Evolutionary conservation across 352 stramenopile species (phyloP).

Genomic region (Pythium volutum): DNA sequence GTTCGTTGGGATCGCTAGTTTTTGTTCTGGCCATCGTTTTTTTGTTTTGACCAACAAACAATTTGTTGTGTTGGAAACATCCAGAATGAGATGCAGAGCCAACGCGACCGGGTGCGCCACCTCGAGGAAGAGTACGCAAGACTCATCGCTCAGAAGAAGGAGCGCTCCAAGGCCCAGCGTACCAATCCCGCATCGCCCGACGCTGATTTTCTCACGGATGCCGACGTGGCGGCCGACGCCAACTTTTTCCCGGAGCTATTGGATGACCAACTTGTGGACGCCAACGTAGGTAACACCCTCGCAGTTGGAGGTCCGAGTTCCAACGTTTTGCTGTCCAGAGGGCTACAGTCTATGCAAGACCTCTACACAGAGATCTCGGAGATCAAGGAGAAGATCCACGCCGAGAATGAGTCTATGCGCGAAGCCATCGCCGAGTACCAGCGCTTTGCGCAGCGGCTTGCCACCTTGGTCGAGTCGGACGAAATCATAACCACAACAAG

Average conservation of each 20-base stretch:
- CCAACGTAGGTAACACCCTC: not conserved
- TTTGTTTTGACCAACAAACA: not conserved
- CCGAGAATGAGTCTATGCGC: slow-evolving; percentile 16
- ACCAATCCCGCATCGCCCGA: slow-evolving; percentile 1
- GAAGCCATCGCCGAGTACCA: slow-evolving; percentile 4
- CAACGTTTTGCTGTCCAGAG: not conserved
- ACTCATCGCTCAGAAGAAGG: slow-evolving; percentile 12
- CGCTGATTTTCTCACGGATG: not conserved
- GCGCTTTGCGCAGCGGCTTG: slow-evolving; percentile 6
- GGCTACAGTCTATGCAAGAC: slow-evolving; percentile 1
- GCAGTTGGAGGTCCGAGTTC: not conserved
- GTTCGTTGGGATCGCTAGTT: too few relatives aligned
- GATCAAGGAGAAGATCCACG: slow-evolving; percentile 15
- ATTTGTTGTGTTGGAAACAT: not conserved
- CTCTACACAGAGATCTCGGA: slow-evolving; percentile 21
- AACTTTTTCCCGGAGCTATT: slow-evolving; percentile 4
- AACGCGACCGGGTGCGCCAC: slow-evolving; percentile 15
- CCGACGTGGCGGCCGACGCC: not conserved
- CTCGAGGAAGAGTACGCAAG: slow-evolving; percentile 17
- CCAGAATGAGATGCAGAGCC: slow-evolving; percentile 19
- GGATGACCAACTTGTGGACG: not conserved
- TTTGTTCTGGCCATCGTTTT: too few relatives aligned
- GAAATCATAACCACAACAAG: not conserved
- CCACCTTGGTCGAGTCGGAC: not conserved
- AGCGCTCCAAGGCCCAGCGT: not conserved